Base-by-base conservation (phyloP, 345 rosid genomes). In the Eucalyptus caleyi region DNA sequence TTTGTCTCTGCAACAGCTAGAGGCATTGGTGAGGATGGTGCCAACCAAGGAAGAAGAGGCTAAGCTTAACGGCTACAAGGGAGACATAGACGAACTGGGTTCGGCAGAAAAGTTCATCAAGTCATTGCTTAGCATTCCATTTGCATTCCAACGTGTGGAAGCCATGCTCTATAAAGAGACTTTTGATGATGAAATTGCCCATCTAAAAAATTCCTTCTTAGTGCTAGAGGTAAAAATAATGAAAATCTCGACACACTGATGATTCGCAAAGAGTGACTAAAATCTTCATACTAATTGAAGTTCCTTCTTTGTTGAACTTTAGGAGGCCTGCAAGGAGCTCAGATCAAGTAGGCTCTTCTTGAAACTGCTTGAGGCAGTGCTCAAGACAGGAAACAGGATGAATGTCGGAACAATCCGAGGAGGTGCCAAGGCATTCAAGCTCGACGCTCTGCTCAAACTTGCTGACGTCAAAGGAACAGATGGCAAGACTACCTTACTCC, bases 271-370 rank as follows among this genome's bases (percentile, higher is more conserved):
- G 30, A 45, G 87, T 50, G 65, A 34, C 21, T 1, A 26, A 50
- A 49, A 59, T 37, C 26, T 45, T 59, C 47, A 56, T 51, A 42
- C 23, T 21, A 2, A 72, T 40, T 87, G 32, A 65, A n/a, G 45
- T 42, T 53, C 30, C 44, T 77, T 15, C 42, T 42, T 12, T 18
- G 8, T 54, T 86, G 86, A 81, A 12, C 88, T 42, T 50, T 89
- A 98, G 99, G 99, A 98, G 90, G 99, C 99, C 45, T 98, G 99
- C 95, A 97, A 94, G 94, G 99, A 97, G 92, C 97, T 98, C 50
- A 94, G 99, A 86, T 98, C 99, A 86, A 96, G 97, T 92, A 94
- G 98, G 89, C 93, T 98, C 40, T 98, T 98, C 94, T 88, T 97
- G 83, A 98, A 98, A 92, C 93, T 98, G 54, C 94, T 98, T 5